phyloP scores from a whole-genome alignment of 2,329 filamentous ascomycete genomes.

The Neurospora crassa region DNA sequence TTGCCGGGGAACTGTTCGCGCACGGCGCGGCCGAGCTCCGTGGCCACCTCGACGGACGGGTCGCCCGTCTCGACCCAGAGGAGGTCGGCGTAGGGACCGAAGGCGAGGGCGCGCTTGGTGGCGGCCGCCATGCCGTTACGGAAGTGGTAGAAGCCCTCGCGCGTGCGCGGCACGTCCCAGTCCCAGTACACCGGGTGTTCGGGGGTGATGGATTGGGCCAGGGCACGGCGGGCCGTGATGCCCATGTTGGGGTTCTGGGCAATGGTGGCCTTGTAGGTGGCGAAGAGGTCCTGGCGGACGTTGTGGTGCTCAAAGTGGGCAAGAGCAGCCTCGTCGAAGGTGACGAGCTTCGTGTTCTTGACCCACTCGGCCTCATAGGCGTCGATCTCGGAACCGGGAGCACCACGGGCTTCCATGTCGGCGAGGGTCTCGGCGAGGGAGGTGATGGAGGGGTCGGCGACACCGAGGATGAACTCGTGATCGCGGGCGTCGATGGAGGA shows the following conservation, averaged over 20 bases:
- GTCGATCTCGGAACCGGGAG: conserved; percentile 71
- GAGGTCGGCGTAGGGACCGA: conserved; percentile 86
- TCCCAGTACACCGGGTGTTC: conserved; percentile 58
- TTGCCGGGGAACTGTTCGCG: conserved; percentile 62
- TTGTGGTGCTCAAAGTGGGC: conserved; percentile 61
- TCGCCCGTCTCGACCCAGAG: conserved; percentile 96
- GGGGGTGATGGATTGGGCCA: conserved; percentile 60
- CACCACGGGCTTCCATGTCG: conserved; percentile 75
- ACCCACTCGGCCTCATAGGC: conserved; percentile 82
- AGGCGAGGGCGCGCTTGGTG: conserved; percentile 86
- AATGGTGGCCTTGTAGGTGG: conserved; percentile 56
- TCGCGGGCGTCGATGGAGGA: conserved; percentile 89
- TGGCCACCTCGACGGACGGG: conserved; percentile 69
- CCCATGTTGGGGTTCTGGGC: conserved; percentile 62
- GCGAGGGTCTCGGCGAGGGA: conserved; percentile 84
- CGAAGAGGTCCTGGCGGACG: conserved; percentile 52
- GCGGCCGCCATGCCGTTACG: conserved; percentile 73
- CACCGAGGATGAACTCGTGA: conserved; percentile 91
- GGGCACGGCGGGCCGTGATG: conserved; percentile 62
- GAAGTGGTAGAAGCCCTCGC: conserved; percentile 92
- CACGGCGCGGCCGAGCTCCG: conserved; percentile 67
- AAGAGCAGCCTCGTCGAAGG: conserved; percentile 83
- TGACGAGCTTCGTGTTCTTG: conserved; percentile 72
- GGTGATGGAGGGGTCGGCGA: conserved; percentile 62
- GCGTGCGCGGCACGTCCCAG: conserved; percentile 86